Evolutionary conservation across 805 yeast species (phyloP).

Genomic region (Candida lessepsii): DNA sequence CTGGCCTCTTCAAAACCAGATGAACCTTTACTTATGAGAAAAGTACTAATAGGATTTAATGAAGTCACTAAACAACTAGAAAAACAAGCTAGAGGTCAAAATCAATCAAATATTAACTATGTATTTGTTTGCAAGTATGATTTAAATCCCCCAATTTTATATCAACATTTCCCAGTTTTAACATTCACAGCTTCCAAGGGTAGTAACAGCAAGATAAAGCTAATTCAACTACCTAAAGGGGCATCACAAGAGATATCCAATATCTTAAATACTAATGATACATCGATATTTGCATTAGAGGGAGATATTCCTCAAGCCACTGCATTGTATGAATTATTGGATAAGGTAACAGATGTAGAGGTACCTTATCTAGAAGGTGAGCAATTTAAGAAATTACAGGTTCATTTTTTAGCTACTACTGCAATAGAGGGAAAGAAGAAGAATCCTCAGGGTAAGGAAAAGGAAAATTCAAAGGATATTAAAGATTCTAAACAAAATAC

Average conservation of each 20-base stretch:
- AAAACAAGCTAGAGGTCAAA: slow-evolving; percentile 30
- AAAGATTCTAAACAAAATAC: too few relatives aligned
- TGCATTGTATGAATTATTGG: slow-evolving; percentile 27
- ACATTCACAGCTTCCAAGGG: slow-evolving; percentile 44
- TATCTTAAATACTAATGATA: slow-evolving; percentile 26
- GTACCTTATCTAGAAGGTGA: slow-evolving; percentile 44
- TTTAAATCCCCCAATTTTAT: slow-evolving; percentile 47
- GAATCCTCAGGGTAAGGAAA: too few relatives aligned
- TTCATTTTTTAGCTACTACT: slow-evolving; percentile 45
- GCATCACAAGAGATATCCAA: slow-evolving; percentile 29
- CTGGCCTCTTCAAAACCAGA: slow-evolving; percentile 12
- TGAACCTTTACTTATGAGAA: slow-evolving; percentile 23
- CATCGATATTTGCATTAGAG: slow-evolving; percentile 35
- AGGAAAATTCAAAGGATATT: too few relatives aligned
- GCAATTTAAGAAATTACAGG: slow-evolving; percentile 31
- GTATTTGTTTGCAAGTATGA: slow-evolving; percentile 66
- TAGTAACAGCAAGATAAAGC: slow-evolving; percentile 39
- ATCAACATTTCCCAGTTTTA: slow-evolving; percentile 59
- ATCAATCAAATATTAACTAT: slow-evolving; percentile 23
- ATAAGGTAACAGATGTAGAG: slow-evolving; percentile 34
- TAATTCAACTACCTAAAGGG: slow-evolving; percentile 60
- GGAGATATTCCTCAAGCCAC: slow-evolving; percentile 26
- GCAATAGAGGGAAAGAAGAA: slow-evolving; percentile 38
- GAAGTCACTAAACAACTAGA: slow-evolving; percentile 50
- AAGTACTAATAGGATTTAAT: slow-evolving; percentile 53